Conservation (phyloP, 179 eudicot species). For the Drosera spatulata region DNA sequence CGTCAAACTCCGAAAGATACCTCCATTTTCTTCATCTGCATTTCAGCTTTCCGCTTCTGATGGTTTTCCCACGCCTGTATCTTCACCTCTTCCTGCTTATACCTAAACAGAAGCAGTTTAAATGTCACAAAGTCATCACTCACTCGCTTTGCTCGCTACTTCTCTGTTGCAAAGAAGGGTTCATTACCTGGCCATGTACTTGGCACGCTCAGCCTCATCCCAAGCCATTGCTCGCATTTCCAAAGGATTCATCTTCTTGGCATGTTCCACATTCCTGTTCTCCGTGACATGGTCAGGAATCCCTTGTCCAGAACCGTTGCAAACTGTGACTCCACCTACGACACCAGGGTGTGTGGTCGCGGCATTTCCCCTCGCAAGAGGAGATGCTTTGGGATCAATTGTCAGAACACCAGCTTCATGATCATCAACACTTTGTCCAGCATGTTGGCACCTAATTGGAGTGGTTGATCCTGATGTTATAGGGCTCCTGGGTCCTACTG, state of each 20-base stretch:
- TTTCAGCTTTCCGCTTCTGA: conserved; percentile 94
- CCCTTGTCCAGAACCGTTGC: conserved; percentile 6
- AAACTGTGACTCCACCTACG: conserved; percentile 15
- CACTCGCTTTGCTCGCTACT: too few relatives aligned
- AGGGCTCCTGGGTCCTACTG: conserved; percentile 47
- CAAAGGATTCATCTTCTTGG: conserved; percentile 42
- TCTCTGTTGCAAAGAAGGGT: too few relatives aligned
- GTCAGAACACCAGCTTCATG: conserved; percentile 6
- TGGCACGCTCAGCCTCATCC: conserved; percentile 98
- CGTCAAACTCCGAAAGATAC: conserved; percentile 16
- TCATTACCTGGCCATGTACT: conserved; percentile 70
- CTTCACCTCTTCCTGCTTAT: conserved; percentile 87
- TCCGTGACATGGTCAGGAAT: conserved; percentile 13
- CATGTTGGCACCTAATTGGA: conserved; percentile 44
- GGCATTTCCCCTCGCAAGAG: conserved; percentile 24
- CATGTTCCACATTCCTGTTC: conserved; percentile 9
- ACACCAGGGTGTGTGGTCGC: conserved; percentile 16
- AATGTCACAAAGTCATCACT: neutral
- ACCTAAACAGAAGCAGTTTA: conserved; percentile 31
- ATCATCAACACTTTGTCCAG: conserved; percentile 18
- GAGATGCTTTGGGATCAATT: conserved; percentile 14
- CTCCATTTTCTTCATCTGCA: conserved; percentile 94
- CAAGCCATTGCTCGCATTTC: conserved; percentile 83
- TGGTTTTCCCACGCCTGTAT: conserved; percentile 98
- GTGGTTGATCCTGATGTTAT: conserved; percentile 55